phyloP scores from a whole-genome alignment of 306 rosid species.

The Glycyrrhiza uralensis region DNA sequence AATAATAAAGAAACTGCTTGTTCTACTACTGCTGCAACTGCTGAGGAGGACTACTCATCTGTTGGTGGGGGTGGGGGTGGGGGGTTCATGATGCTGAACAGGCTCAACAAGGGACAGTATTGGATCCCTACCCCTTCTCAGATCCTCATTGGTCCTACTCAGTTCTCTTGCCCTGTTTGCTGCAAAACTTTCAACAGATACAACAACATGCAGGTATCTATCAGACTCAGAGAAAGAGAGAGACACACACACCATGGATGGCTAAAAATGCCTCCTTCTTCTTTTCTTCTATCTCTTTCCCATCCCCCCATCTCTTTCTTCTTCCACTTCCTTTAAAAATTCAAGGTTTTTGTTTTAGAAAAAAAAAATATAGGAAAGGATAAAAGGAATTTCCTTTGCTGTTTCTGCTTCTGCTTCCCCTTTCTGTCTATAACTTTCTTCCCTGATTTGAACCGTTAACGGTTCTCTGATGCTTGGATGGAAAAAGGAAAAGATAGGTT shows the following conservation, averaged over 20 bases:
- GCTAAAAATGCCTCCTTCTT: background rate
- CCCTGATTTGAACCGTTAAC: slow-evolving; percentile 49
- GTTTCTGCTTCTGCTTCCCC: slow-evolving; percentile 26
- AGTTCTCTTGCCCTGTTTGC: slow-evolving; percentile 97
- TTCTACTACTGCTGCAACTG: too few species aligned
- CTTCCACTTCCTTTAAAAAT: background rate
- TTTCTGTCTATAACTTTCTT: slow-evolving; percentile 36
- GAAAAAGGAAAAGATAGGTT: slow-evolving; percentile 37
- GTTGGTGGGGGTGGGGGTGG: too few species aligned
- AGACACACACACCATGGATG: too few species aligned
- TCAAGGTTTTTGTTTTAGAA: too few species aligned
- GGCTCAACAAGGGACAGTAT: slow-evolving; percentile 84
- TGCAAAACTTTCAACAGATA: slow-evolving; percentile 96
- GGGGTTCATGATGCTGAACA: slow-evolving; percentile 45
- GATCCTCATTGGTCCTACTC: slow-evolving; percentile 97
- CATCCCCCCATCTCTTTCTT: background rate
- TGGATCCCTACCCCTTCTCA: slow-evolving; percentile 99
- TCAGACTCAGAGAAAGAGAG: too few species aligned
- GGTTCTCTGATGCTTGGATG: slow-evolving; percentile 44
- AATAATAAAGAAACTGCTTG: too few species aligned
- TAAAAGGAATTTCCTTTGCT: background rate
- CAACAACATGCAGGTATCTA: slow-evolving; percentile 95
- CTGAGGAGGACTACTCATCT: too few species aligned
- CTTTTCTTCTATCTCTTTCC: background rate
- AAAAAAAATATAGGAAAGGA: slow-evolving; percentile 10